These are phyloP conservation scores for Cystofilobasidium ferigula DNA, from an alignment of 768 basidiomycete genomes.

Conservation along the genomic window DNA sequence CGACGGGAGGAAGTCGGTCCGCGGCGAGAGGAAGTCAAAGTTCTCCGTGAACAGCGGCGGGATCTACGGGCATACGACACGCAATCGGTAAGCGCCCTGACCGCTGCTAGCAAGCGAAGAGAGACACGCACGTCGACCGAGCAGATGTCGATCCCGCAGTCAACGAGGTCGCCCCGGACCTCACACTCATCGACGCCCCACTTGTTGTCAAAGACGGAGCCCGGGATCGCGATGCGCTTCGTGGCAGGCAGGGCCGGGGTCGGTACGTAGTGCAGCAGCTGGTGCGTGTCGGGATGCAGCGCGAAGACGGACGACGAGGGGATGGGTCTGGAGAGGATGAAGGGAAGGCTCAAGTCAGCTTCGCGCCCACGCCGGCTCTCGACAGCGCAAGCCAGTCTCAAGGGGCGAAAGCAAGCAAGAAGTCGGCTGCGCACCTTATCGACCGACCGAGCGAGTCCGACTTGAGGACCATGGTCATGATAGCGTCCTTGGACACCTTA, in stretches of 20 bases:
- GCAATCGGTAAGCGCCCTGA: not conserved
- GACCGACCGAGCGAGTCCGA: slow-evolving; percentile 46
- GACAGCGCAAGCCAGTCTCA: no score
- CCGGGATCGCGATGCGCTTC: slow-evolving; percentile 53
- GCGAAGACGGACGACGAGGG: slow-evolving; percentile 24
- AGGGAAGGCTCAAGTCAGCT: not conserved
- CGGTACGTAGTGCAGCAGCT: slow-evolving; percentile 63
- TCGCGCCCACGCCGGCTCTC: not conserved
- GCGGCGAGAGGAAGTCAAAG: slow-evolving; percentile 88
- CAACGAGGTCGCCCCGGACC: slow-evolving; percentile 74
- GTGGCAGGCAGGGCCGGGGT: slow-evolving; percentile 59
- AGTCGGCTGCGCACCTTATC: slow-evolving; percentile 34
- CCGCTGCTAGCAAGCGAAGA: not conserved
- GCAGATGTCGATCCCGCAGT: slow-evolving; percentile 85
- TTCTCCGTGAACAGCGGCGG: slow-evolving; percentile 96
- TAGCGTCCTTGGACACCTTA: slow-evolving; percentile 77
- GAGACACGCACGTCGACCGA: slow-evolving; percentile 63
- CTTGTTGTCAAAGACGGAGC: slow-evolving; percentile 24
- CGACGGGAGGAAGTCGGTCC: slow-evolving; percentile 86
- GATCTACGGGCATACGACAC: slow-evolving; percentile 46
- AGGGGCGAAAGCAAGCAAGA: slow-evolving; percentile 4
- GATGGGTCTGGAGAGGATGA: slow-evolving; percentile 12
- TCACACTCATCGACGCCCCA: slow-evolving; percentile 51
- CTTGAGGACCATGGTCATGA: slow-evolving; percentile 92
- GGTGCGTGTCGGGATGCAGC: slow-evolving; percentile 13